Conservation (phyloP, 2,329 filamentous ascomycete species). For the Fusarium buxicola region DNA sequence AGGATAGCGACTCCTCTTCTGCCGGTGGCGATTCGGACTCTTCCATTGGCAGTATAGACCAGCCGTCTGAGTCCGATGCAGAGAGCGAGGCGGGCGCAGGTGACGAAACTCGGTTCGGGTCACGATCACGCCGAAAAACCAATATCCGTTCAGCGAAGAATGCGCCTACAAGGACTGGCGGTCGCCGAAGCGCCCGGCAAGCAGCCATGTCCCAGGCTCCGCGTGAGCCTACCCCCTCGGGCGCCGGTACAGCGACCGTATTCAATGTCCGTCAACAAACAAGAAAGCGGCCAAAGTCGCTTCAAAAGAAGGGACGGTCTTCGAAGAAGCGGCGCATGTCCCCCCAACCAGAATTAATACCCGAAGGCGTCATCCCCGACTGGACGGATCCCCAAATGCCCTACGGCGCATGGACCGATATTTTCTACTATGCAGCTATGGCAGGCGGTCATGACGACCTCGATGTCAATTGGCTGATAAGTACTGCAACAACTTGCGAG, state of each 20-base stretch:
- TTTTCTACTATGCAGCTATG: slow-evolving; percentile 76
- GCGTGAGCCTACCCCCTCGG: neutral
- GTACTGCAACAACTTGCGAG: slow-evolving; percentile 71
- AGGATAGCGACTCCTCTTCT: slow-evolving; percentile 26
- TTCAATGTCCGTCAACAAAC: slow-evolving; percentile 6
- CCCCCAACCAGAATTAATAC: slow-evolving; percentile 12
- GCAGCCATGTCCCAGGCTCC: slow-evolving; percentile 19
- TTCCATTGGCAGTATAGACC: slow-evolving; percentile 18
- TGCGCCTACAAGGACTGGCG: slow-evolving; percentile 1
- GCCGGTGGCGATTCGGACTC: slow-evolving; percentile 24
- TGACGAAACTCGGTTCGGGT: slow-evolving; percentile 7
- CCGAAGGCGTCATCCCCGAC: slow-evolving; percentile 56
- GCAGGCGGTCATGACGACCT: slow-evolving; percentile 55
- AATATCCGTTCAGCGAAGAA: neutral
- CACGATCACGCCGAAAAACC: slow-evolving; percentile 14
- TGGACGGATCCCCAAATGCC: slow-evolving; percentile 69
- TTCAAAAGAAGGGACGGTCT: slow-evolving; percentile 14
- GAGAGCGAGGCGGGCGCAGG: slow-evolving; percentile 27
- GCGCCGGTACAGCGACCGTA: neutral
- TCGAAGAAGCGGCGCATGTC: slow-evolving; percentile 39
- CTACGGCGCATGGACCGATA: slow-evolving; percentile 75
- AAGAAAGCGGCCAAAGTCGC: slow-evolving; percentile 32
- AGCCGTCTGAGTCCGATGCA: slow-evolving; percentile 13
- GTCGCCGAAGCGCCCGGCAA: slow-evolving; percentile 28
- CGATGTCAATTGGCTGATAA: slow-evolving; percentile 72